Evolutionary conservation across 495 filamentous ascomycete species (phyloP).

Genomic region (Jackrogersella multiformis): DNA sequence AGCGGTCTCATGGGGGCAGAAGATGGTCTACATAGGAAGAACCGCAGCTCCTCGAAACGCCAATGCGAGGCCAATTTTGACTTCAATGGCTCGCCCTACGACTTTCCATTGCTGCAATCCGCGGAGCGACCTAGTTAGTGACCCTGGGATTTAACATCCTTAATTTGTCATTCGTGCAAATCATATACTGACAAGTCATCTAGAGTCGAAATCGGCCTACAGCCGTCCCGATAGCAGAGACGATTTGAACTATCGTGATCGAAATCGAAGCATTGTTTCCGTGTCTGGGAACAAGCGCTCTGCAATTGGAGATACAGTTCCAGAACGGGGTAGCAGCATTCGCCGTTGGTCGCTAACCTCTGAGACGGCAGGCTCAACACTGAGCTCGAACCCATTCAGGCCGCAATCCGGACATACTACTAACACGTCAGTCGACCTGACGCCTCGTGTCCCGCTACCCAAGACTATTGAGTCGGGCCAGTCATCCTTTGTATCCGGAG

Average conservation of each 20-base stretch:
- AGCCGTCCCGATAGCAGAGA: slow-evolving; percentile 26
- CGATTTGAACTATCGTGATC: slow-evolving; percentile 24
- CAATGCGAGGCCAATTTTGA: slow-evolving; percentile 26
- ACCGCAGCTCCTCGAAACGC: slow-evolving; percentile 17
- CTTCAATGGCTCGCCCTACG: slow-evolving; percentile 26
- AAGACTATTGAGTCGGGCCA: slow-evolving; percentile 4
- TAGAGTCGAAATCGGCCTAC: slow-evolving; percentile 22
- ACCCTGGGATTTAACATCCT: not conserved
- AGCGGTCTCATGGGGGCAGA: slow-evolving; percentile 13
- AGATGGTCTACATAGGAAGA: slow-evolving; percentile 17
- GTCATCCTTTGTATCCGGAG: not conserved
- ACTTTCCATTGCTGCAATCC: slow-evolving; percentile 24
- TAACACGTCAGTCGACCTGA: slow-evolving; percentile 54
- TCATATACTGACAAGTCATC: slow-evolving; percentile 14
- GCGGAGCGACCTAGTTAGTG: slow-evolving; percentile 34
- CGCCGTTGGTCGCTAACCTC: slow-evolving; percentile 56
- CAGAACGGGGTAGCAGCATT: slow-evolving; percentile 46
- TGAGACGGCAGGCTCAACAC: slow-evolving; percentile 49
- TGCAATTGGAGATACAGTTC: slow-evolving; percentile 38
- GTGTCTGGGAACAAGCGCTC: slow-evolving; percentile 23
- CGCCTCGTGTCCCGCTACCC: slow-evolving; percentile 17
- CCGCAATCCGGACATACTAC: slow-evolving; percentile 54
- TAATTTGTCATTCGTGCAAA: not conserved
- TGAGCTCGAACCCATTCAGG: slow-evolving; percentile 52
- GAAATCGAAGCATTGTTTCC: slow-evolving; percentile 36